A percentile compares a stretch with the other conserved stretches of the same genome.
phyloP scores from a whole-genome alignment of 2,329 filamentous ascomycete species.

The Sphaceloma murrayae region DNA sequence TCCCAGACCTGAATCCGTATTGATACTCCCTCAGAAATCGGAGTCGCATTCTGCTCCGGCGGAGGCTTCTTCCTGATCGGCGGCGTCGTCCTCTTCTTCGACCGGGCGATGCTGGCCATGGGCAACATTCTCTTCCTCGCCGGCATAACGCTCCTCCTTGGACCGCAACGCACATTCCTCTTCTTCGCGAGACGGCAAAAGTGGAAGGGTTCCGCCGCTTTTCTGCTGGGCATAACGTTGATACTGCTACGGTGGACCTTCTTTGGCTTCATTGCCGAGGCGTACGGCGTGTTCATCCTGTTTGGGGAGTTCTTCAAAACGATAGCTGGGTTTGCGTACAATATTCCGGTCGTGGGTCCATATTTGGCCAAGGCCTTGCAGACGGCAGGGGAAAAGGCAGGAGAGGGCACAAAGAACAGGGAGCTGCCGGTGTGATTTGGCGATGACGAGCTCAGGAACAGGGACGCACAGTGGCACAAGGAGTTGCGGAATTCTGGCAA shows the following conservation, averaged over 20 bases:
- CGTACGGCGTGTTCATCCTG: conserved; percentile 84
- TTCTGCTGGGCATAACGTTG: conserved; percentile 69
- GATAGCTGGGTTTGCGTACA: conserved; percentile 76
- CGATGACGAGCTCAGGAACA: conserved; percentile 62
- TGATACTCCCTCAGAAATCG: no score
- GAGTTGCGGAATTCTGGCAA: conserved; percentile 71
- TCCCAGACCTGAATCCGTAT: no score
- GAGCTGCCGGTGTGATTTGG: conserved; percentile 69
- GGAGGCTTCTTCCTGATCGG: conserved; percentile 91
- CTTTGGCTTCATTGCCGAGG: conserved; percentile 78
- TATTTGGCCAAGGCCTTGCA: conserved; percentile 70
- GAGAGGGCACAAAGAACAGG: conserved; percentile 57
- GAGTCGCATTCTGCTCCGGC: conserved; percentile 93
- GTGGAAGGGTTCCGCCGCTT: conserved; percentile 80
- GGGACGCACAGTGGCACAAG: conserved; percentile 56
- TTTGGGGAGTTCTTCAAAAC: conserved; percentile 97
- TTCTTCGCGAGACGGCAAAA: conserved; percentile 96
- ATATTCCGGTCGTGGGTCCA: conserved; percentile 74
- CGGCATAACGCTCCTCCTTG: conserved; percentile 92
- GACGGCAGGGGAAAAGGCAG: conserved; percentile 59
- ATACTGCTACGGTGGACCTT: conserved; percentile 88
- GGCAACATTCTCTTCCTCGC: conserved; percentile 98
- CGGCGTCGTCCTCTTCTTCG: conserved; percentile 94
- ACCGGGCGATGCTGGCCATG: conserved; percentile 96
- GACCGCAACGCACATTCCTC: conserved; percentile 74